phyloP scores from a whole-genome alignment of 2,329 filamentous ascomycete genomes.

The Fusarium guadeloupense region DNA sequence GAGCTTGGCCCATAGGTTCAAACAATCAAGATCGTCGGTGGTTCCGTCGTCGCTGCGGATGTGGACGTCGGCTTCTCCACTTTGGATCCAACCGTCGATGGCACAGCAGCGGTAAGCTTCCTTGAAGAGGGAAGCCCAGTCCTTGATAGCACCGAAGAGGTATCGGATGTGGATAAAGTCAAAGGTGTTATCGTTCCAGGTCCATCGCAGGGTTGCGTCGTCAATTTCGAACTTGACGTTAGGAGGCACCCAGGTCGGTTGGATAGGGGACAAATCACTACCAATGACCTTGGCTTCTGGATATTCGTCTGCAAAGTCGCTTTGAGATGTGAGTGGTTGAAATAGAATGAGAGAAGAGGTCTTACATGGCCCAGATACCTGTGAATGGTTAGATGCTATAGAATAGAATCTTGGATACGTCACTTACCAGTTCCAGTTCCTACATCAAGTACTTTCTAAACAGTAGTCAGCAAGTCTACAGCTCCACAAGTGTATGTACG shows the following conservation, averaged over 20 bases:
- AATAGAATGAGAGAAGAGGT: not conserved
- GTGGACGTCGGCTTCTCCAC: slow-evolving; percentile 30
- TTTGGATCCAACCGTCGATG: slow-evolving; percentile 31
- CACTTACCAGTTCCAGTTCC: slow-evolving; percentile 35
- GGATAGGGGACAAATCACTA: slow-evolving; percentile 35
- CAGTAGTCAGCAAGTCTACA: not conserved
- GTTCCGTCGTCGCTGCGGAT: slow-evolving; percentile 38
- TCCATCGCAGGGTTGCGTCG: slow-evolving; percentile 33
- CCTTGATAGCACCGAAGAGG: slow-evolving; percentile 34
- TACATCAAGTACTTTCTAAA: slow-evolving; percentile 36
- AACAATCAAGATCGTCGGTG: slow-evolving; percentile 14
- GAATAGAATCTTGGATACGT: not conserved
- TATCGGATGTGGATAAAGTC: slow-evolving; percentile 39
- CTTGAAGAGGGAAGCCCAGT: slow-evolving; percentile 24
- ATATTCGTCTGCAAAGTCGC: slow-evolving; percentile 37
- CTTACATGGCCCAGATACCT: slow-evolving; percentile 42
- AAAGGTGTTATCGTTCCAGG: slow-evolving; percentile 28
- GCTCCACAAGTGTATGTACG: not conserved
- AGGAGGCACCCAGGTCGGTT: slow-evolving; percentile 34
- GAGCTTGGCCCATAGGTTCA: slow-evolving; percentile 25
- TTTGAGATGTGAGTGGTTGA: not conserved
- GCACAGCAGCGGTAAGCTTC: slow-evolving; percentile 32
- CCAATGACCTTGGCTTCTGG: slow-evolving; percentile 33
- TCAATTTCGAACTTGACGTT: slow-evolving; percentile 39
- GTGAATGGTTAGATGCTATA: not conserved